Conservation (phyloP, 139 green algal genomes). For the Volvox reticuliferus region DNA sequence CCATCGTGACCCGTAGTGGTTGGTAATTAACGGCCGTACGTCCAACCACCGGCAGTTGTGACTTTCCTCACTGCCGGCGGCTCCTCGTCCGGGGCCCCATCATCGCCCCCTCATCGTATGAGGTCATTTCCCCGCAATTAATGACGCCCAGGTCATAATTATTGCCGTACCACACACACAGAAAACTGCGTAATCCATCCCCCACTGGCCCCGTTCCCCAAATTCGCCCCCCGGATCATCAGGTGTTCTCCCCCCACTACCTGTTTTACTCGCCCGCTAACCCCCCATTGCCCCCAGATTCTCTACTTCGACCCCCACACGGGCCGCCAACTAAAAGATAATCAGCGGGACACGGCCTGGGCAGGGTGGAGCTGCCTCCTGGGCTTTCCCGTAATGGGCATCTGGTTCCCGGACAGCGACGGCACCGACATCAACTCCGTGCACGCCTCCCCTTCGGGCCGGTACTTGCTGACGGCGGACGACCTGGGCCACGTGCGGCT, state of each 20-base stretch:
- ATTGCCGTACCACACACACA: no score
- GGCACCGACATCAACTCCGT: conserved; percentile 64
- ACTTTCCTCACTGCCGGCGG: no score
- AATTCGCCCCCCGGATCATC: neutral
- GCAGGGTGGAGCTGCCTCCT: conserved; percentile 67
- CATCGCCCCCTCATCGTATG: no score
- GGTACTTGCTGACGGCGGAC: conserved; percentile 54
- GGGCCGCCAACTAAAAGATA: conserved; percentile 59
- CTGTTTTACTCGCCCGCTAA: neutral
- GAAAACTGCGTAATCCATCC: no score
- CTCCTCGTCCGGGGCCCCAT: no score
- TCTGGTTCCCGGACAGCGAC: conserved; percentile 75
- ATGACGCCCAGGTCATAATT: no score
- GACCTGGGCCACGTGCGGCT: conserved; percentile 51
- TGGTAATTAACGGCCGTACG: no score
- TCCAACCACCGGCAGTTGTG: no score
- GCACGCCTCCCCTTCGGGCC: conserved; percentile 51
- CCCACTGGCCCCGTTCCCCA: neutral
- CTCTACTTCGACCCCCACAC: conserved; percentile 64
- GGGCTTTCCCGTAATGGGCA: conserved; percentile 82
- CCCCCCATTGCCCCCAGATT: conserved; percentile 48
- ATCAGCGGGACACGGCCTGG: conserved; percentile 66
- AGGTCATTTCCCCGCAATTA: no score
- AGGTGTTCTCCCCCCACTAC: neutral
- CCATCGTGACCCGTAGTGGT: no score